Conservation (phyloP, 73 alveolate genomes). For the Stentor roeselii region DNA sequence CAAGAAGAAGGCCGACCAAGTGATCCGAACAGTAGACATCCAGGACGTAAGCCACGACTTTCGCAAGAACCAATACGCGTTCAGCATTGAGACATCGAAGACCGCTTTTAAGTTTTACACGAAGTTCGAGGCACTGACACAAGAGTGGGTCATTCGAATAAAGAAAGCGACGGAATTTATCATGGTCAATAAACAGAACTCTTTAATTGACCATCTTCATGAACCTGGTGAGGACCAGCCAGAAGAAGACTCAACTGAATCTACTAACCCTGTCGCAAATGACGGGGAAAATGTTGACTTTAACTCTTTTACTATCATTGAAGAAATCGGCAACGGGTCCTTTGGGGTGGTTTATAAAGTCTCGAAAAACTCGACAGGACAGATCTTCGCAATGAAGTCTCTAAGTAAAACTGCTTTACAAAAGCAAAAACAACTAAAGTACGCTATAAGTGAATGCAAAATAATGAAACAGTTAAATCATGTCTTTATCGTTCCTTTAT, state of each 20-base stretch:
- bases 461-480: slow-evolving; percentile 40
- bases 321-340: slow-evolving; percentile 39
- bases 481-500: slow-evolving; percentile 50
- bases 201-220: slow-evolving; percentile 18
- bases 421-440: slow-evolving; percentile 22
- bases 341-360: slow-evolving; percentile 44
- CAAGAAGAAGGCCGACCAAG: background rate
- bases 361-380: background rate
- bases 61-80: background rate
- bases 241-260: slow-evolving; percentile 18
- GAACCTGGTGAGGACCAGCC: background rate
- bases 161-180: slow-evolving; percentile 1
- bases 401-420: slow-evolving; percentile 26
- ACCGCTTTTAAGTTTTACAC: background rate
- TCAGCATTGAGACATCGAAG: background rate
- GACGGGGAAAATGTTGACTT: slow-evolving; percentile 10
- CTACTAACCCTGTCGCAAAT: background rate
- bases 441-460: slow-evolving; percentile 36
- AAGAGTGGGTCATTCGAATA: background rate
- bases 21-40: background rate
- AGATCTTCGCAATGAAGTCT: slow-evolving; percentile 33
- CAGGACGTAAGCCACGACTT: background rate
- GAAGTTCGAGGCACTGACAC: background rate
- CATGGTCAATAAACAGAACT: background rate
- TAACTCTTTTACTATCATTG: background rate